Evolutionary conservation across 2,329 filamentous ascomycete species (phyloP), one percentile per base, ranked within the genome.

Genomic region (Cladosporium phlei): DNA sequence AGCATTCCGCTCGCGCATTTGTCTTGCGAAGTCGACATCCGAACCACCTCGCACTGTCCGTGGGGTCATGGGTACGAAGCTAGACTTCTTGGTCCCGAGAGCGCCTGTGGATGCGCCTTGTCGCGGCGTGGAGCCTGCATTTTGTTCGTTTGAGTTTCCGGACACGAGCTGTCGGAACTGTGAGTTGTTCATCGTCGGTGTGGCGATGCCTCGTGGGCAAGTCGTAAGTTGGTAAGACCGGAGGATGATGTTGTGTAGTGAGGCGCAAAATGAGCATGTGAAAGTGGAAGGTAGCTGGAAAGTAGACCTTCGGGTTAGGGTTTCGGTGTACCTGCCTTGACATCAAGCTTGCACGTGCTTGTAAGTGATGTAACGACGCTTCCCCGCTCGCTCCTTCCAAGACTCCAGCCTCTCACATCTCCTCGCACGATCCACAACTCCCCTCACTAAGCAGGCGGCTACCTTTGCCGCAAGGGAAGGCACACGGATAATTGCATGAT

Each of bases 11-110:
- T 94, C 88, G 28, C 87, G 84, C 24, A 95, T 76, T 66, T 96
- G 91, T 56, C 83, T 85, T 17, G 86, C 85, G 65, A 96, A 96
- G 47, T 93, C 84, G 45, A 78, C 70, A 43, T 78, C 76, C 29
- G 47, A 52, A 3, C 52, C 45, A 32, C 72, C 73, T 54, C 72
- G 72, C 10, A 89, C 74, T 19, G 84, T 80, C 40, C 88, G 85
- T 11, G 91, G 91, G 38, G 91, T 96, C 91, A 96, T 96, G 47
- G 88, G 88, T 52, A 95, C 91, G 66, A 65, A 62, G 33, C 54
- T 53, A 16, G 52, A 54, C 34, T 55, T 60, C 49, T 65, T 65
- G 11, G 49, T 53, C 24, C 63, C 62, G n/a, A 65, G 54, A 6
- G 58, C 49, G 19, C 5, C 16, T 4, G 52, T 49, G 10, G 48